Base-by-base conservation (phyloP, 352 stramenopile species). In the Phytophthora idaei region DNA sequence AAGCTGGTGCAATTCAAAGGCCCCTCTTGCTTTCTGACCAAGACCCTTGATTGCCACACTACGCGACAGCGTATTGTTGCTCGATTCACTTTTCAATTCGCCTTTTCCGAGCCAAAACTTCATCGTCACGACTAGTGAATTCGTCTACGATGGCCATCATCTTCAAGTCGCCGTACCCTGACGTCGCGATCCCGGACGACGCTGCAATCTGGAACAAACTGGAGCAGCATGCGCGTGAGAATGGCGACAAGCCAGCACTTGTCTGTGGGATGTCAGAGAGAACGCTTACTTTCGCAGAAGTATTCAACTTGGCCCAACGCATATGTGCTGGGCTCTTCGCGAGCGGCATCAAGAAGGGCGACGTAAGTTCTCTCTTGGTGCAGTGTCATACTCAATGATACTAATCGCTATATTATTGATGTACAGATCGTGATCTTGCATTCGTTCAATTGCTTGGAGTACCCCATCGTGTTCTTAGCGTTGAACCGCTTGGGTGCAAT, bases 371-470 rank as follows among this genome's bases (percentile, higher is more conserved):
- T 50, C 15, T 61, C 9, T 48, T 29, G 3, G 29, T 48, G 1
- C 42, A 17, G 32, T 5, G 39, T 28, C 34, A 12, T 39, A 51
- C 10, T 17, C 11, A 53, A 39, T 2, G 10, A 25, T 39, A 42
- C 46, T 61, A 48, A 61, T 25, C 8, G 29, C 32, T 6, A 15
- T 28, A 14, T 54, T 1, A 44, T 50, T 58, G 5, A 8, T 60
- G 44, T 32, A 32, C 62, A 85, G 70, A 63, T 76, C 8, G 67
- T 88, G 3, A 3, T 86, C 15, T 57, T 85, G 29, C 75, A 87
- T 51, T 77, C 73, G 41, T 65, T 81, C 58, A 89, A 87, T 68
- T 84, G 70, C 56, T 69, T 85, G 53, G 76, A 89, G 49, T 89
- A 75, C 37, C 78, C 78, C 4, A 57, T 85, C 51, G 64, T 89